A percentile compares a stretch with the other conserved stretches of the same genome.
Conservation (phyloP, 108 stramenopile species). For the Nitzschia sp. region DNA sequence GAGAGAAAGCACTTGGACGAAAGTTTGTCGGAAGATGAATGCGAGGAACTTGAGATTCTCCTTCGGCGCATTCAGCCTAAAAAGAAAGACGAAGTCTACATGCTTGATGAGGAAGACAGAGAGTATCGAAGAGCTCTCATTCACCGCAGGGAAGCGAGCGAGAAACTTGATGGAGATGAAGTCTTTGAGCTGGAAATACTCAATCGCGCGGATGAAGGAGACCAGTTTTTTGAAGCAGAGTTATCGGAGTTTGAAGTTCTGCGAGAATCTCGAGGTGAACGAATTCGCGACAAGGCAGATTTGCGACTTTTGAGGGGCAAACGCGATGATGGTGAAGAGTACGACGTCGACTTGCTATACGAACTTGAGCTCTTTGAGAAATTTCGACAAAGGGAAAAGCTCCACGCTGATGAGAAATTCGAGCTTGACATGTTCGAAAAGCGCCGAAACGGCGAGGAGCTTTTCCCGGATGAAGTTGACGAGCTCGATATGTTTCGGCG, state of each 20-base stretch:
- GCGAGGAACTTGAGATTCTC: constrained; percentile 5
- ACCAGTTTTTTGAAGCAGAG: not conserved
- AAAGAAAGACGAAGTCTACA: not conserved
- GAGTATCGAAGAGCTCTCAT: not conserved
- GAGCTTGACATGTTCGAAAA: constrained; percentile 11
- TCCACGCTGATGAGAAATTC: constrained; percentile 11
- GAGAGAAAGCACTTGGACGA: constrained; percentile 2
- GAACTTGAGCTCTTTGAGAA: constrained; percentile 24
- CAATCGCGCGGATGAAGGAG: constrained; percentile 2
- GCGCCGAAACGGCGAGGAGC: constrained; percentile 1
- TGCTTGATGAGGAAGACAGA: constrained; percentile 6
- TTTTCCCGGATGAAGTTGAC: constrained; percentile 10
- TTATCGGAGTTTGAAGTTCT: not conserved
- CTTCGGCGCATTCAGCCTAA: not conserved
- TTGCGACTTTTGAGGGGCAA: not conserved
- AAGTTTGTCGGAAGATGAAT: not conserved
- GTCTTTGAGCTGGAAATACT: constrained; percentile 1
- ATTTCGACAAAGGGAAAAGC: not conserved
- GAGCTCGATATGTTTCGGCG: constrained; percentile 21
- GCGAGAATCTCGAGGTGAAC: not conserved
- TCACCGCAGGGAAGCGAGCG: not conserved
- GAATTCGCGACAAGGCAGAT: not conserved
- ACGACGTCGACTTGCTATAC: constrained; percentile 18
- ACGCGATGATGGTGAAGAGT: constrained; percentile 1
- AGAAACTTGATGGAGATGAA: constrained; percentile 4